Evolutionary conservation across 1,139 yeast genomes (phyloP), one percentile per base, ranked within the genome.

Genomic region (Kodamaea arcana): DNA sequence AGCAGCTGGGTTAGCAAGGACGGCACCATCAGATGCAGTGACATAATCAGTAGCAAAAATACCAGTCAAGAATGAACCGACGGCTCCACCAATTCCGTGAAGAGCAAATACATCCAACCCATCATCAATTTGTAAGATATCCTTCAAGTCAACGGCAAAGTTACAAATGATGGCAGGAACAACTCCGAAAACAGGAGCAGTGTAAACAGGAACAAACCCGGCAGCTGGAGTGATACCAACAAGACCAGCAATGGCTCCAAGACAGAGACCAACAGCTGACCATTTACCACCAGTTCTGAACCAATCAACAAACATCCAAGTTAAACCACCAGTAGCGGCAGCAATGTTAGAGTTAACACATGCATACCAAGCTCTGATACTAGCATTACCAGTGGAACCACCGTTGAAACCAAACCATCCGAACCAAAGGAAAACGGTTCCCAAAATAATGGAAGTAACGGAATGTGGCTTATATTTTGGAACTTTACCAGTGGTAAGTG

Each of bases 321-420:
- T 75, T 50, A 92, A 71, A 37, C 94, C 96, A 63, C 95, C 97
- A 52, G 77, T 62, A 12, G 95, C 81, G 42, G 97, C 97, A 40
- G 97, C 95, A 48, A 90, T 56, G 63, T 90, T 87, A 54, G 97
- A 87, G 73, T 86, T 87, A 53, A 84, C 85, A 58, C 85, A 78
- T 21, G 96, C 95, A 68, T 88, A 87, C 84, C 87, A 86, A 37
- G 95, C 88, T 65, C 97, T 83, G 58, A 90, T 80, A 42, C 90
- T 62, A 27, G 95, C 83, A 58, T 85, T 83, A 60, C 95, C 96
- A 36, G 96, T 85, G 32, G 96, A 86, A 51, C 97, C 97, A 61
- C 96, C 96, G 71, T 92, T 90, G 77, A 90, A 90, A 34, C 97
- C 97, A 54, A 85, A 87, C 97, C 98, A 90, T 30, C 97, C 97